Evolutionary conservation across 2,329 filamentous ascomycete species (phyloP).

Genomic region (Aspergillus chevalieri): DNA sequence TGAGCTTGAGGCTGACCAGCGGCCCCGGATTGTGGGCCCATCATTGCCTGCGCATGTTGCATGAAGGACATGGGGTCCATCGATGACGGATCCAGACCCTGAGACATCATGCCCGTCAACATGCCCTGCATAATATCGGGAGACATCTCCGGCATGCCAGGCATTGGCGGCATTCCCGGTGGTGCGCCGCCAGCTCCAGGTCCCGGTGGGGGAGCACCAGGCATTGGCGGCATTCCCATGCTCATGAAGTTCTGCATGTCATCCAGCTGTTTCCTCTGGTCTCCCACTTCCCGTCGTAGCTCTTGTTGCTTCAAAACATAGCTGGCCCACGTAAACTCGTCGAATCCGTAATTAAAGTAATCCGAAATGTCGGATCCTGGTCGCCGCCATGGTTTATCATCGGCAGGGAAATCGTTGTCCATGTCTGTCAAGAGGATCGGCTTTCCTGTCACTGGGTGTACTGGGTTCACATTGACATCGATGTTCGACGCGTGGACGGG

Average conservation of each 20-base stretch:
- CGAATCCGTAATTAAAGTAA: constrained; percentile 98
- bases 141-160: constrained; percentile 47
- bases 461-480: constrained; percentile 75
- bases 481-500: constrained; percentile 69
- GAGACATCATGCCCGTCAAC: constrained; percentile 49
- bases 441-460: constrained; percentile 67
- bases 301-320: constrained; percentile 85
- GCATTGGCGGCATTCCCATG: constrained; percentile 45
- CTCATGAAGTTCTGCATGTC: constrained; percentile 57
- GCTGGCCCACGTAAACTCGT: constrained; percentile 95
- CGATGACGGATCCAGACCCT: constrained; percentile 48
- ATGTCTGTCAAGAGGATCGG: constrained; percentile 77
- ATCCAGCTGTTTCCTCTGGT: constrained; percentile 67
- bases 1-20: constrained; percentile 30
- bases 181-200: constrained; percentile 22
- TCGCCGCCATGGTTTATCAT: constrained; percentile 86
- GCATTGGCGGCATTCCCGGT: constrained; percentile 26
- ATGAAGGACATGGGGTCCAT: constrained; percentile 52
- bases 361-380: constrained; percentile 92
- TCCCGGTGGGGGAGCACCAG: constrained; percentile 26
- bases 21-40: constrained; percentile 38
- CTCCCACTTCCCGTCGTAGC: constrained; percentile 68
- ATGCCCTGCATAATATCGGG: constrained; percentile 56
- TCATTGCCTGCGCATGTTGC: constrained; percentile 48
- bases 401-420: constrained; percentile 63